Base-by-base conservation (phyloP, 1,139 yeast genomes). In the Hyphopichia buzzinii region DNA sequence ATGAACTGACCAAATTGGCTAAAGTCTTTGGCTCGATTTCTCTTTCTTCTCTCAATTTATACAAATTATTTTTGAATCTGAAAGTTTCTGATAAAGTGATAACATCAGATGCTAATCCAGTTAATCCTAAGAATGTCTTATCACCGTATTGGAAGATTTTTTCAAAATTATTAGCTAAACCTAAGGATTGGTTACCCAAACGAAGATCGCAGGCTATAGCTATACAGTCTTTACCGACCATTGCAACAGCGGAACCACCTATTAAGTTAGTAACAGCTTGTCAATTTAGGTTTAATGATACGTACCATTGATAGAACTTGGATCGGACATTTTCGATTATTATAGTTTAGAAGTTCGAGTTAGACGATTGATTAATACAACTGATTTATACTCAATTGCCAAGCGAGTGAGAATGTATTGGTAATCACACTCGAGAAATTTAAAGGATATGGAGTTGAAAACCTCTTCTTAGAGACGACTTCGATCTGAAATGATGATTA, bases 171-270 rank as follows among this genome's bases (percentile, higher is more conserved):
- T 89, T 89, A 35, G 96, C 74, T 37, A 94, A 81, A 39, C 97
- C 97, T 30, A 92, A 74, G 6, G 97, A 87, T 62, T 92, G 98
- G 60, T 81, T 81, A 24, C 99, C 99, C 46, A 94, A 73, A 55
- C 98, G 81, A 55, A 92, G 72, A 65, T 94, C 99, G 53, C 94
- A 83, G 12, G 97, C 99, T 53, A 94, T 90, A 32, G 98, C 98
- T 41, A 94, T 89, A 68, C 99, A 94, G 52, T 89, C 97, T 59
- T 94, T 90, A 50, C 99, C 99, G 17, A 84, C 84, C 99, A 94
- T 94, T 48, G 98, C 98, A 29, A 94, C 95, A 41, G 96, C 96
- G 42, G 96, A 77, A 64, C 99, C 98, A 64, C 96, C 84, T 75
- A 35, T 24, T 31, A 10, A 24, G 43, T 37, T 40, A 43, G 38